Evolutionary conservation across 495 filamentous ascomycete genomes (phyloP).

Genomic region (Baudoinia panamericana): DNA sequence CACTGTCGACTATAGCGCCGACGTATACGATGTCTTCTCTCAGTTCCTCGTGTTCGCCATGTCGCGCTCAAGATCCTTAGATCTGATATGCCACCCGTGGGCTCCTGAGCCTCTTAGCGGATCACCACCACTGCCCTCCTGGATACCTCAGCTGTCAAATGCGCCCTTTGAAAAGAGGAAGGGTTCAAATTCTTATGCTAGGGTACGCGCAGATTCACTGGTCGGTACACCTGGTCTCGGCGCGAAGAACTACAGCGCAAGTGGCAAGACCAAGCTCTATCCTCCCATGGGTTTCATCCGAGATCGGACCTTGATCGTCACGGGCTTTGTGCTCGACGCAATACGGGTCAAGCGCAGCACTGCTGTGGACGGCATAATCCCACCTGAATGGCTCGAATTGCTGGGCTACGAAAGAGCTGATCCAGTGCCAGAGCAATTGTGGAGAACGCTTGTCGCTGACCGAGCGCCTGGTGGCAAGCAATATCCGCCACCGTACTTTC

Average conservation of each 20-base stretch:
- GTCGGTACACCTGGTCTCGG: slow-evolving; percentile 8
- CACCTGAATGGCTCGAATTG: slow-evolving; percentile 5
- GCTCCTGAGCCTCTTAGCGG: slow-evolving; percentile 7
- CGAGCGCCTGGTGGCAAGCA: not conserved
- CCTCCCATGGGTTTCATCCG: not conserved
- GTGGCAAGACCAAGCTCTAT: not conserved
- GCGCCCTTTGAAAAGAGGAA: slow-evolving; percentile 4
- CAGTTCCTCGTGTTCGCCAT: slow-evolving; percentile 18
- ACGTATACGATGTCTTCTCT: slow-evolving; percentile 12
- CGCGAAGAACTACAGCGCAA: slow-evolving; percentile 4
- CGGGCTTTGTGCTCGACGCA: slow-evolving; percentile 5
- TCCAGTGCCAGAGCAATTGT: slow-evolving; percentile 10
- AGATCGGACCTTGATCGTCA: slow-evolving; percentile 3
- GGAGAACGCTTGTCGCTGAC: not conserved
- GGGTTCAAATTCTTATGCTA: not conserved
- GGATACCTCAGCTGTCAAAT: slow-evolving; percentile 11
- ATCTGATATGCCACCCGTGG: slow-evolving; percentile 19
- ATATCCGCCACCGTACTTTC: not conserved
- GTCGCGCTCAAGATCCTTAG: slow-evolving; percentile 12
- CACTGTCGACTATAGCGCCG: slow-evolving; percentile 13
- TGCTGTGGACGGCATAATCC: slow-evolving; percentile 9
- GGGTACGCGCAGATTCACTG: slow-evolving; percentile 11
- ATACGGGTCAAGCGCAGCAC: slow-evolving; percentile 4
- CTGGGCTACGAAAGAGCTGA: slow-evolving; percentile 1
- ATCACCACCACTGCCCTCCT: slow-evolving; percentile 1